Percentiles rank a stretch among this genome's conserved stretches.
Evolutionary conservation across 2,329 filamentous ascomycete species (phyloP).

Genomic region (Pseudogymnoascus sp.): DNA sequence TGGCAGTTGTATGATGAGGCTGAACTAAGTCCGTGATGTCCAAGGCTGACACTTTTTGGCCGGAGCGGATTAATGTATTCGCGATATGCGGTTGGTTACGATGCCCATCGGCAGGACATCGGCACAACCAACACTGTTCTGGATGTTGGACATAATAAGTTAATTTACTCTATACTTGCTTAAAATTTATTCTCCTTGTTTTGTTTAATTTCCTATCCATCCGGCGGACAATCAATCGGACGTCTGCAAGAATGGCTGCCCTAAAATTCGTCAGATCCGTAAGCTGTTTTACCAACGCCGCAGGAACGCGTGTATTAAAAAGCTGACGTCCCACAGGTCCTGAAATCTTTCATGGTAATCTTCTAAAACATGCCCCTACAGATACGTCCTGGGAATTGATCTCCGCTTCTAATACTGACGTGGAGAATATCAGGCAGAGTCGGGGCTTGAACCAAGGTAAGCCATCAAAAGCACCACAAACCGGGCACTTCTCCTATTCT

Average conservation of each 20-base stretch:
- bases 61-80: neutral
- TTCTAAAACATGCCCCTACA: slow-evolving; percentile 4
- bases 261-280: slow-evolving; percentile 59
- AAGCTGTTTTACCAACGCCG: slow-evolving; percentile 24
- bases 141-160: neutral
- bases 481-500: slow-evolving; percentile 1
- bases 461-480: slow-evolving; percentile 14
- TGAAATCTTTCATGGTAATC: slow-evolving; percentile 69
- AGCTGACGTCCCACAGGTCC: slow-evolving; percentile 47
- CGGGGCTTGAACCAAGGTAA: slow-evolving; percentile 82
- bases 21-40: neutral
- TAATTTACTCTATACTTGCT: neutral
- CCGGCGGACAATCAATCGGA: neutral
- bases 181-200: neutral
- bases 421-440: slow-evolving; percentile 41
- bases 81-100: neutral
- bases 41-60: slow-evolving; percentile 6
- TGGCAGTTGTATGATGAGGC: neutral
- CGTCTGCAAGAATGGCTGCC: slow-evolving; percentile 38
- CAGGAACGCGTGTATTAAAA: slow-evolving; percentile 12
- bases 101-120: too few relatives aligned
- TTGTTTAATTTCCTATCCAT: neutral
- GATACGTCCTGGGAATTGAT: neutral
- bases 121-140: neutral
- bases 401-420: neutral